phyloP scores from a whole-genome alignment of 2,329 filamentous ascomycete genomes.

The Rhexocercosporidium sp. region DNA sequence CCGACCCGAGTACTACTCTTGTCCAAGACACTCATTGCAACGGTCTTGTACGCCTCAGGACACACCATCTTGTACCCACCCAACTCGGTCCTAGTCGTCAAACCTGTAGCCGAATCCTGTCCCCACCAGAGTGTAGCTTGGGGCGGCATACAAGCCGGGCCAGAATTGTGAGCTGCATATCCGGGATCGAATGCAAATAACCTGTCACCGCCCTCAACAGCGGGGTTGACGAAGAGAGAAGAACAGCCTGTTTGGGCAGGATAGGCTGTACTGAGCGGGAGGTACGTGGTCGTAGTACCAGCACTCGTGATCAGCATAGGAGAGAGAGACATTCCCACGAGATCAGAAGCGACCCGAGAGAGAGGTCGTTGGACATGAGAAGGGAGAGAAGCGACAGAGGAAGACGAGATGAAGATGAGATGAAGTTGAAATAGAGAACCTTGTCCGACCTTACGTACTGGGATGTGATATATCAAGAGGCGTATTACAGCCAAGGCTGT shows the following conservation, averaged over 20 bases:
- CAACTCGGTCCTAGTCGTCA: constrained; percentile 4
- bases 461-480: neutral
- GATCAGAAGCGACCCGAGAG: constrained; percentile 3
- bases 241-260: constrained; percentile 16
- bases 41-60: constrained; percentile 23
- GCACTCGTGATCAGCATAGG: constrained; percentile 16
- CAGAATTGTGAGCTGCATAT: constrained; percentile 2
- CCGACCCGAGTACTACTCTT: constrained; percentile 13
- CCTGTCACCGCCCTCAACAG: neutral
- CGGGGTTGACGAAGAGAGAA: constrained; percentile 15
- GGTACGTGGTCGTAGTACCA: constrained; percentile 20
- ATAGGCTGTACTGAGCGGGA: constrained; percentile 23
- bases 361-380: neutral
- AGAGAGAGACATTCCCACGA: constrained; percentile 14
- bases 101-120: neutral
- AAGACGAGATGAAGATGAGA: constrained; percentile 11
- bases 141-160: constrained; percentile 12
- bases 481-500: constrained; percentile 1
- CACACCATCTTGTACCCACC: constrained; percentile 22
- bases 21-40: constrained; percentile 14
- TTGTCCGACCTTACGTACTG: constrained; percentile 3
- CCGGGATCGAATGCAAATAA: constrained; percentile 17
- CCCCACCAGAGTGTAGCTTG: constrained; percentile 19
- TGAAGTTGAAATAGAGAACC: too few species aligned
- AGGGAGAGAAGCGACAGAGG: neutral